These are phyloP conservation scores for Citrus cavaleriei DNA, from an alignment of 345 rosid genomes.

Conservation along the genomic window DNA sequence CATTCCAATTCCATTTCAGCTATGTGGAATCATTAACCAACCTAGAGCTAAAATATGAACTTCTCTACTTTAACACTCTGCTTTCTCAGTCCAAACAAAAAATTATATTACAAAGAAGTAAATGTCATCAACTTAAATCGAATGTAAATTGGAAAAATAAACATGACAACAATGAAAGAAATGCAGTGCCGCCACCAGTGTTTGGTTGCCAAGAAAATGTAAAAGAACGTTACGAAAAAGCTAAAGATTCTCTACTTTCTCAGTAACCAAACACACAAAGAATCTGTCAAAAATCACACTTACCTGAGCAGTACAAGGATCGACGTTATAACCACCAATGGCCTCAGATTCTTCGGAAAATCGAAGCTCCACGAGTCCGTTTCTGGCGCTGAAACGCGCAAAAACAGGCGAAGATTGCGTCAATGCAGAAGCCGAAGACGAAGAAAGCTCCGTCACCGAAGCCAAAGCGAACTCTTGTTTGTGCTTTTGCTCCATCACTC, in stretches of 20 bases:
- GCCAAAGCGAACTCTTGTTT: constrained; percentile 50
- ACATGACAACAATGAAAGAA: neutral
- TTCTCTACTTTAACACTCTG: neutral
- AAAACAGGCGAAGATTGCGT: constrained; percentile 32
- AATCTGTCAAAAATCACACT: neutral
- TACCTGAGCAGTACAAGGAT: constrained; percentile 56
- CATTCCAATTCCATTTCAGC: neutral
- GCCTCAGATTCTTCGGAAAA: constrained; percentile 40
- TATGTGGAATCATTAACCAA: neutral
- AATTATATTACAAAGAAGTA: neutral
- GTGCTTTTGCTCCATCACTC: constrained; percentile 33
- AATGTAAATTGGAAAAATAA: neutral
- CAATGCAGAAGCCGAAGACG: constrained; percentile 34
- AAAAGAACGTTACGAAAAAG: neutral
- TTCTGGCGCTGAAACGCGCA: constrained; percentile 52
- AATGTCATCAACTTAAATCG: neutral
- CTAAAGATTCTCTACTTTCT: neutral
- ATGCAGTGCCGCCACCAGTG: neutral
- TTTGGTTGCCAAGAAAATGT: constrained; percentile 3
- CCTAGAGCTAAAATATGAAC: neutral
- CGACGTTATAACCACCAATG: constrained; percentile 30
- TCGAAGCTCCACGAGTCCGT: constrained; percentile 56
- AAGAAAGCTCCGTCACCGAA: constrained; percentile 53
- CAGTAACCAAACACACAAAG: constrained; percentile 6
- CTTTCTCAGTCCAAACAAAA: neutral